These are phyloP conservation scores for Mucor lusitanicus DNA, from an alignment of 371 early-diverging fungal species.

Conservation along the genomic window DNA sequence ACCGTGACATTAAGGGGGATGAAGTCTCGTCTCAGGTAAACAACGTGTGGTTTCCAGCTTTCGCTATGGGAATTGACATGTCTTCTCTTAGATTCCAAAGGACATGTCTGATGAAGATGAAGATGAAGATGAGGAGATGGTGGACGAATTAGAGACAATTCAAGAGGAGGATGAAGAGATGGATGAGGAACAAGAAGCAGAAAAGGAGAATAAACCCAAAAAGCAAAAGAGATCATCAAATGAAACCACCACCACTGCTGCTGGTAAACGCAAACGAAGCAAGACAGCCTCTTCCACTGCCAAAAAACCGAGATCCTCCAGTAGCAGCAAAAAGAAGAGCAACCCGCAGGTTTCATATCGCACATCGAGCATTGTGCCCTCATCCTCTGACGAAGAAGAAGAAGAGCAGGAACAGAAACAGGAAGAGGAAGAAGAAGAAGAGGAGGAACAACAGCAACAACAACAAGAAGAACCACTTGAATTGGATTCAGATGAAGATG, in stretches of 20 bases:
- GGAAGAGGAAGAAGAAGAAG: not conserved
- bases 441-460: not conserved
- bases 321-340: not conserved
- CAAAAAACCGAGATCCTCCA: not conserved
- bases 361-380: constrained; percentile 17
- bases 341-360: not conserved
- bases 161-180: not conserved
- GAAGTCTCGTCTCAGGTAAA: constrained; percentile 75
- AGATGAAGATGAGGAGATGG: constrained; percentile 14
- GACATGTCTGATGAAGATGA: constrained; percentile 21
- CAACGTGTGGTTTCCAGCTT: not conserved
- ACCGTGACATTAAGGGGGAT: constrained; percentile 72
- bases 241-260: not conserved
- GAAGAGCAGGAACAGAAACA: constrained; percentile 3
- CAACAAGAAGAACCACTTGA: constrained; percentile 2
- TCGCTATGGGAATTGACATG: too few species aligned
- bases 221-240: not conserved
- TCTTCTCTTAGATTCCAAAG: constrained; percentile 33
- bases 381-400: constrained; percentile 20
- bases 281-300: not conserved
- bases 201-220: not conserved
- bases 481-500: not conserved
- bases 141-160: constrained; percentile 9
- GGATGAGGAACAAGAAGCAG: not conserved
- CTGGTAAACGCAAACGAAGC: not conserved